Base-by-base conservation (phyloP, 805 yeast genomes). In the Ogataea glucozyma region DNA sequence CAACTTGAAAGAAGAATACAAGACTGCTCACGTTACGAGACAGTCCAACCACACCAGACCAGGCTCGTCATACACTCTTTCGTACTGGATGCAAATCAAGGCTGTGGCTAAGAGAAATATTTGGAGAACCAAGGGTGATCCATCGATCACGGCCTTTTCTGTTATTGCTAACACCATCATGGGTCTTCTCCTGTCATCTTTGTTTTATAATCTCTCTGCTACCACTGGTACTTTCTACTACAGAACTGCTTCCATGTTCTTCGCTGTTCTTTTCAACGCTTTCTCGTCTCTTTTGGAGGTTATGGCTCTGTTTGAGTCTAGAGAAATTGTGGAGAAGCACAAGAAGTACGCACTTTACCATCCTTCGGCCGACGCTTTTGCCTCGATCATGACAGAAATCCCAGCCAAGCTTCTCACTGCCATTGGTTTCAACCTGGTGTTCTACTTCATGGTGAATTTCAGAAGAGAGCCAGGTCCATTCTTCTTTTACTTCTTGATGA, bases 241-340 rank as follows among this genome's bases (percentile, higher is more conserved):
- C 52, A 66, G 88, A 57, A 75, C 81, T 49, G 79, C 85, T 24
- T 72, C 81, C 20, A 67, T 84, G 71, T 84, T 83, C 66, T 81
- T 81, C 56, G 80, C 83, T 21, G 70, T 76, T 30, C 64, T 80
- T 52, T 79, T 78, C 61, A 79, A 79, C 57, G 79, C 83, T 17
- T 76, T 80, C 53, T 67, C 81, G 9, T 79, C 82, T 19, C 54
- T 80, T 51, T 66, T 79, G 57, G 86, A 80, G 60, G 70, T 80
- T 44, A 65, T 76, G 58, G 57, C 78, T 2, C 52, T 78, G 23
- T 79, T 67, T 54, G 80, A 76, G 53, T 71, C 78, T 18, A 67
- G 81, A 58, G 72, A 75, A 7, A 72, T 78, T 43, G 76, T 78
- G 26, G 81, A 76, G 54, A 78, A 78, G 53, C 83, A 78, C 51